Evolutionary conservation across 106 monocot genomes (phyloP), one percentile per base, ranked within the genome.

Genomic region (Dendrobium chrysotoxum): DNA sequence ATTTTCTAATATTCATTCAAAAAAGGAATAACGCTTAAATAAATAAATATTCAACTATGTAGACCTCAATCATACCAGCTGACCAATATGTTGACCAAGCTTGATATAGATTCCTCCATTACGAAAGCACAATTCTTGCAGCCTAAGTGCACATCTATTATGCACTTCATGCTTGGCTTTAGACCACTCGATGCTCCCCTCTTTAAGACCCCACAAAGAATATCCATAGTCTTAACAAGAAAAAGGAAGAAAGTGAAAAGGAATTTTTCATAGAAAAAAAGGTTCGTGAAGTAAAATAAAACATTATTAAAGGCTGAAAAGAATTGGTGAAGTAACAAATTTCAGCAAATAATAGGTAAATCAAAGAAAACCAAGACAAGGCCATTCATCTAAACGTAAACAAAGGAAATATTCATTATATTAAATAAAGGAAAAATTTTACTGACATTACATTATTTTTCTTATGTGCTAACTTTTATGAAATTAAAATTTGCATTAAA

Each of bases 71-170:
- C 81, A 30, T 84, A 96, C 93, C 74, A 96, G 81, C 79, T 96
- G 96, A 78, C 88, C 87, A 80, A 96, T 86, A 81, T 96, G 92
- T 76, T 96, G 96, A 66, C 96, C 96, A 79, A 96, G 96, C 84
- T 96, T 96, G 77, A 96, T 96, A 76, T 96, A 96, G 66, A 96
- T 93, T 47, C 96, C 96, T 28, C 96, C 96, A 79, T 96, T 96
- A 21, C 93, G 89, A 82, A 96, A 96, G 79, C 93, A 96, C 46
- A 96, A 81, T 31, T 96, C 93, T 76, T 86, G 91, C 77, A 96
- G 82, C 78, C 79, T 89, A 41, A 75, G 81, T 76, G 96, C 96
- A 70, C 77, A 84, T 82, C 96, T 79, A 53, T 73, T 77, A 75
- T 96, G 96, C 41, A 81, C 96, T 80, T 93, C 84, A 81, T 93